Percentiles rank a stretch among this genome's conserved stretches.
phyloP scores from a whole-genome alignment of 805 yeast species.

The Wickerhamomyces bisporus region DNA sequence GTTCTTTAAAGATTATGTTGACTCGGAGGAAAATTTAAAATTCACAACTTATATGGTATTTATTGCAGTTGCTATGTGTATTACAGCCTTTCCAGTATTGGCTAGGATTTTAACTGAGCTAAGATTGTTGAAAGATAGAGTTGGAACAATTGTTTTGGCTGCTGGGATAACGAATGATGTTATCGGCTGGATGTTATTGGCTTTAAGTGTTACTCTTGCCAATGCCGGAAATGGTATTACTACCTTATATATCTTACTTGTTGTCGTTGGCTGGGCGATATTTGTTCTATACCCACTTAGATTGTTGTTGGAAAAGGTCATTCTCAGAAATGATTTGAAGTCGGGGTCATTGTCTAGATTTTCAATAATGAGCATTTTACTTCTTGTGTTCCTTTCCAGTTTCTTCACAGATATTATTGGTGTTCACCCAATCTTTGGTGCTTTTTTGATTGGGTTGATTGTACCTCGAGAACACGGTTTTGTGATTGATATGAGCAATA shows the following conservation, averaged over 20 bases:
- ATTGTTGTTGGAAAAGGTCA: constrained; percentile 37
- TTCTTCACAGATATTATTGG: constrained; percentile 82
- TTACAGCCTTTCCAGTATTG: constrained; percentile 81
- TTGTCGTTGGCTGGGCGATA: constrained; percentile 66
- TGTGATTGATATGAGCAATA: constrained; percentile 63
- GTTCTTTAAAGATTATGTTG: constrained; percentile 50
- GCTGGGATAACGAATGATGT: constrained; percentile 81
- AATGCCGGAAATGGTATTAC: constrained; percentile 64
- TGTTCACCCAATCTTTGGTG: constrained; percentile 84
- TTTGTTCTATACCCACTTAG: constrained; percentile 55
- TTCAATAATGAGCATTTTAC: constrained; percentile 49
- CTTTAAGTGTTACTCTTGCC: constrained; percentile 70
- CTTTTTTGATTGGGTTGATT: constrained; percentile 70
- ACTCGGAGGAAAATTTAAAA: constrained; percentile 32
- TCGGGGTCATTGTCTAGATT: constrained; percentile 59
- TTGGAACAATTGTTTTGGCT: constrained; percentile 68
- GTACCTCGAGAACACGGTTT: constrained; percentile 74
- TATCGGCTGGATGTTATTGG: constrained; percentile 76
- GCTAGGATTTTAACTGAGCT: constrained; percentile 75
- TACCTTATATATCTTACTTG: constrained; percentile 62
- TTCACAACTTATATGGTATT: constrained; percentile 77
- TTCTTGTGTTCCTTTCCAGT: constrained; percentile 58
- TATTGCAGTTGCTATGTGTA: constrained; percentile 77
- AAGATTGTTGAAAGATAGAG: constrained; percentile 63
- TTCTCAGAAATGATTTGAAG: constrained; percentile 46